These are phyloP conservation scores for Cytospora piceicola DNA, from an alignment of 2,329 filamentous ascomycete species.

Conservation along the genomic window DNA sequence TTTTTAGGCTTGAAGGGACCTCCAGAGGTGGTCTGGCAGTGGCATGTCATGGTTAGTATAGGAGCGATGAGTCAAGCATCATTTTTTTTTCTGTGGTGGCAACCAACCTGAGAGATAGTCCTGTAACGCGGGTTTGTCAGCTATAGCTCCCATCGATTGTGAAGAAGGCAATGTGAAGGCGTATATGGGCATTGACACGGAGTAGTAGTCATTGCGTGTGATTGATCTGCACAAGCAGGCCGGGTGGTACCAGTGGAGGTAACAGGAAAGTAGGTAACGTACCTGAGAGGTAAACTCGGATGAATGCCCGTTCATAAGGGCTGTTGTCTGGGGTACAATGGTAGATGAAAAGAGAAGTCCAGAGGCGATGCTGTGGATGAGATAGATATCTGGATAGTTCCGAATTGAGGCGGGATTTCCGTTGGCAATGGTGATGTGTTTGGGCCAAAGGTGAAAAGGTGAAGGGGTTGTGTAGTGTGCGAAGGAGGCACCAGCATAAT, in stretches of 20 bases:
- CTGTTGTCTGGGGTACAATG: slow-evolving; percentile 51
- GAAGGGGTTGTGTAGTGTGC: neutral
- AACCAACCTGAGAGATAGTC: slow-evolving; percentile 76
- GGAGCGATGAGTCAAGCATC: slow-evolving; percentile 48
- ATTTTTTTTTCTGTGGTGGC: slow-evolving; percentile 25
- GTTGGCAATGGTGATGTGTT: slow-evolving; percentile 18
- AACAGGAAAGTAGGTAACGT: slow-evolving; percentile 41
- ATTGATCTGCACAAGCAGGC: neutral
- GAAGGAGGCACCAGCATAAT: slow-evolving; percentile 10
- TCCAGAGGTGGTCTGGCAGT: slow-evolving; percentile 56
- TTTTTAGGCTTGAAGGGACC: slow-evolving; percentile 53
- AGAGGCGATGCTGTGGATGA: slow-evolving; percentile 26
- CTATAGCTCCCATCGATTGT: slow-evolving; percentile 31
- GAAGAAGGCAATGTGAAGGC: slow-evolving; percentile 20
- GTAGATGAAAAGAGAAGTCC: slow-evolving; percentile 30
- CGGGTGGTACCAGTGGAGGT: neutral
- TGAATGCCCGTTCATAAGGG: slow-evolving; percentile 84
- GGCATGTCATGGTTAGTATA: slow-evolving; percentile 40
- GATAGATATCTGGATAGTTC: slow-evolving; percentile 19
- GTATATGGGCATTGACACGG: neutral
- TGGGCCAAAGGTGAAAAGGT: slow-evolving; percentile 12
- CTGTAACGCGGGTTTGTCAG: slow-evolving; percentile 53
- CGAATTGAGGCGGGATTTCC: slow-evolving; percentile 4
- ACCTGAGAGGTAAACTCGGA: slow-evolving; percentile 89
- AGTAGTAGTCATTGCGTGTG: slow-evolving; percentile 3